Evolutionary conservation across 164 flowering plant genomes (phyloP).

Genomic region (Vitis vinifera): ASM3070453v1 NC_081816.1:6822501-6823000

Average conservation of each 20-base stretch:
- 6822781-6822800: slow-evolving; percentile 45
- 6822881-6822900: no score
- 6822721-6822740: slow-evolving; percentile 74
- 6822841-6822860: not conserved
- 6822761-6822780: slow-evolving; percentile 72
- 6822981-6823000: not conserved
- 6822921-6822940: no score
- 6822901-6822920: no score
- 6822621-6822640: no score
- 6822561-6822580: not conserved
- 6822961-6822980: not conserved
- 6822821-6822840: not conserved
- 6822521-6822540: no score
- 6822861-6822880: no score
- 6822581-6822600: no score
- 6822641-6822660: no score
- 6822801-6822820: not conserved
- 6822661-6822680: no score
- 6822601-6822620: no score
- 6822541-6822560: not conserved
- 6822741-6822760: slow-evolving; percentile 82
- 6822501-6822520: no score
- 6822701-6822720: slow-evolving; percentile 46
- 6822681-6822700: no score
- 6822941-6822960: not conserved